Evolutionary conservation across 2,329 filamentous ascomycete genomes (phyloP).

Genomic region (Cladophialophora psammophila): DNA sequence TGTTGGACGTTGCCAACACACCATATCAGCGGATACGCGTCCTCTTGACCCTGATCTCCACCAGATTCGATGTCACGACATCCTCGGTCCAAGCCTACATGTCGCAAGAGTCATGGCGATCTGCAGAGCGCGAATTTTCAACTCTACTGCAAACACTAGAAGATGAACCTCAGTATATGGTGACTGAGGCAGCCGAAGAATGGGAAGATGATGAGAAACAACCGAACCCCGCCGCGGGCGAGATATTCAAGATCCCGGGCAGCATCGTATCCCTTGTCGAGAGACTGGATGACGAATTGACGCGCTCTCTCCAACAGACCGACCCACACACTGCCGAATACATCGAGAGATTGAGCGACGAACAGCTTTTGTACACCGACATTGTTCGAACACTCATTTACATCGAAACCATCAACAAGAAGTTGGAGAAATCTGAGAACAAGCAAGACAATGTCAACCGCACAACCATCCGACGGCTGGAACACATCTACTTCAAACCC

Average conservation of each 20-base stretch:
- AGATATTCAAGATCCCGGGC: constrained; percentile 89
- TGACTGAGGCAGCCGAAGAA: constrained; percentile 91
- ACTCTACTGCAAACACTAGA: constrained; percentile 81
- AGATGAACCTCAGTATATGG: constrained; percentile 78
- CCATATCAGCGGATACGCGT: constrained; percentile 96
- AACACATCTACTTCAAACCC: constrained; percentile 99
- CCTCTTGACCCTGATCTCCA: constrained; percentile 87
- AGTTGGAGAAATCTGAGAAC: constrained; percentile 68
- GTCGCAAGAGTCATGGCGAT: constrained; percentile 96
- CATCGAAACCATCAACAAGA: constrained; percentile 79
- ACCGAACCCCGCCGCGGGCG: constrained; percentile 73
- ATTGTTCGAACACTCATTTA: constrained; percentile 90
- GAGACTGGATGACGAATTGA: constrained; percentile 95
- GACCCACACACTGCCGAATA: constrained; percentile 99
- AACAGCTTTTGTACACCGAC: constrained; percentile 87
- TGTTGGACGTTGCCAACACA: constrained; percentile 84
- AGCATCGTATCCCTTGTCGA: constrained; percentile 95
- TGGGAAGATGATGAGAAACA: constrained; percentile 99
- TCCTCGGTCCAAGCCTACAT: constrained; percentile 78
- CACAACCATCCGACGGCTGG: constrained; percentile 88
- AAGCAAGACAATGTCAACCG: constrained; percentile 90
- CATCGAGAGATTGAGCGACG: constrained; percentile 91
- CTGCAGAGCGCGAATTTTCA: constrained; percentile 84
- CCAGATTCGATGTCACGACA: constrained; percentile 89
- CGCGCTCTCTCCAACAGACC: constrained; percentile 94